phyloP scores from a whole-genome alignment of 495 filamentous ascomycete genomes.

The Amniculicola lignicola region DNA sequence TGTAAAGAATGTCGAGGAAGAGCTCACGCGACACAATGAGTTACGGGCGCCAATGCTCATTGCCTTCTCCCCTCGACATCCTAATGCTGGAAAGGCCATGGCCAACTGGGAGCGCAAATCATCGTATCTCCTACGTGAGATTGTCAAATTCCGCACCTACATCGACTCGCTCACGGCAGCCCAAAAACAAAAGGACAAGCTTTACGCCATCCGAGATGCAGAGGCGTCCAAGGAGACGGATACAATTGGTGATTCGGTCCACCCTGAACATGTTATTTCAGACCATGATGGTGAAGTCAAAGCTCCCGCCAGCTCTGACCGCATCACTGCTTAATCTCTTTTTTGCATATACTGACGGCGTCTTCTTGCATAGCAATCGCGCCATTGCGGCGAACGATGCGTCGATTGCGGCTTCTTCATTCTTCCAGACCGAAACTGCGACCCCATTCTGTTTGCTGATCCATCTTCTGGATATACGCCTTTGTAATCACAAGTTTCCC shows the following conservation, averaged over 20 bases:
- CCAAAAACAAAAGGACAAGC: slow-evolving; percentile 54
- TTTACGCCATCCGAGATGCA: slow-evolving; percentile 42
- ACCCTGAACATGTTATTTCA: background rate
- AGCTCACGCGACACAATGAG: slow-evolving; percentile 82
- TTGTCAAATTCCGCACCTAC: slow-evolving; percentile 93
- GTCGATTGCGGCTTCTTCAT: slow-evolving; percentile 27
- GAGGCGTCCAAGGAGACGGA: slow-evolving; percentile 14
- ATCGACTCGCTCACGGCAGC: slow-evolving; percentile 73
- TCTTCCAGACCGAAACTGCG: slow-evolving; percentile 19
- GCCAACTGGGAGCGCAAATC: slow-evolving; percentile 96
- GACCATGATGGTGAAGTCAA: slow-evolving; percentile 19
- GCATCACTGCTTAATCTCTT: slow-evolving; percentile 15
- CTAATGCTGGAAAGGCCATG: slow-evolving; percentile 78
- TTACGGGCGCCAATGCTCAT: slow-evolving; percentile 78
- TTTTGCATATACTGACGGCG: slow-evolving; percentile 10
- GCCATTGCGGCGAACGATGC: slow-evolving; percentile 28
- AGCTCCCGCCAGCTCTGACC: slow-evolving; percentile 19
- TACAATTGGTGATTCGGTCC: background rate
- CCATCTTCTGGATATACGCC: background rate
- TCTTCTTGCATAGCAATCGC: slow-evolving; percentile 21
- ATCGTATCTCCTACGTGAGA: slow-evolving; percentile 86
- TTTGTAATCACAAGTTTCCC: slow-evolving; percentile 24
- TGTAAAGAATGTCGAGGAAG: slow-evolving; percentile 80
- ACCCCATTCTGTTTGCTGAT: slow-evolving; percentile 20
- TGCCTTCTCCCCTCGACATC: slow-evolving; percentile 83